A percentile compares a stretch with the other conserved stretches of the same genome.
phyloP scores from a whole-genome alignment of 2,329 filamentous ascomycete species.

The Aspergillus sp. region DNA sequence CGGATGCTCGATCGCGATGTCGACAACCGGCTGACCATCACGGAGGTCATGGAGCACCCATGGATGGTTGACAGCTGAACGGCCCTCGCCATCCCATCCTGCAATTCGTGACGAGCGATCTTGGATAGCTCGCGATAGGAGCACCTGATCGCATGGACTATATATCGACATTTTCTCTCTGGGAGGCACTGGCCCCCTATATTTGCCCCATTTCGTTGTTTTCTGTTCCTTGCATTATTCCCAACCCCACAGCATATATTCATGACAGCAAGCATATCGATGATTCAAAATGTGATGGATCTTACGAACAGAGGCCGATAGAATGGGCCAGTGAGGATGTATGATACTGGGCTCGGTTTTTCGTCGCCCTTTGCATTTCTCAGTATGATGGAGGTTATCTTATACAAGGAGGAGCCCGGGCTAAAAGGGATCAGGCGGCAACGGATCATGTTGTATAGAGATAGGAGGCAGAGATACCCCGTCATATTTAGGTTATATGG shows the following conservation, averaged over 20 bases:
- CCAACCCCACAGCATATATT: slow-evolving; percentile 4
- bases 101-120: neutral
- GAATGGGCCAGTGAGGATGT: slow-evolving; percentile 7
- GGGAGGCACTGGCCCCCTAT: neutral
- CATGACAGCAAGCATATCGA: slow-evolving; percentile 12
- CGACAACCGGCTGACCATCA: slow-evolving; percentile 76
- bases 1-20: slow-evolving; percentile 93
- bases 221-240: slow-evolving; percentile 3
- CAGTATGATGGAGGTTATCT: slow-evolving; percentile 5
- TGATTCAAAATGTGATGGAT: slow-evolving; percentile 7
- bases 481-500: slow-evolving; percentile 13
- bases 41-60: slow-evolving; percentile 82
- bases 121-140: neutral
- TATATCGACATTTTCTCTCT: slow-evolving; percentile 7
- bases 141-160: neutral
- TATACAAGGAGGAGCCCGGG: neutral
- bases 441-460: slow-evolving; percentile 8
- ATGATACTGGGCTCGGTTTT: slow-evolving; percentile 2
- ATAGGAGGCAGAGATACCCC: slow-evolving; percentile 17
- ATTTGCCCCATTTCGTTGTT: neutral
- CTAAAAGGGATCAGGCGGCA: neutral
- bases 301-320: slow-evolving; percentile 9
- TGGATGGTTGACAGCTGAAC: slow-evolving; percentile 57
- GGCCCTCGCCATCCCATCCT: neutral
- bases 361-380: neutral